phyloP scores from a whole-genome alignment of 2,329 filamentous ascomycete species.

The Fusarium sp. region DNA sequence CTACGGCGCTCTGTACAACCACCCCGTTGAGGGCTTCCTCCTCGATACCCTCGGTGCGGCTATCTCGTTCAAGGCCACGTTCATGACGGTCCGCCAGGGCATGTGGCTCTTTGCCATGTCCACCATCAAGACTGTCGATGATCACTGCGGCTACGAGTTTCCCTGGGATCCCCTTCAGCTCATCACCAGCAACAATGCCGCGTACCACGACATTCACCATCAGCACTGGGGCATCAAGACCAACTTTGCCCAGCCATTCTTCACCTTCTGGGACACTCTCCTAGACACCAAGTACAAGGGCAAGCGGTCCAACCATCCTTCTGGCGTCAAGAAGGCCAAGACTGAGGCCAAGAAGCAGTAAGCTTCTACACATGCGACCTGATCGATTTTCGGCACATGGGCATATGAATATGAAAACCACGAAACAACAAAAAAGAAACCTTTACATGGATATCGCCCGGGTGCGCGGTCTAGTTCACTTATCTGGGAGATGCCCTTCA shows the following conservation, averaged over 20 bases:
- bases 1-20: conserved; percentile 96
- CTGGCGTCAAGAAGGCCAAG: conserved; percentile 48
- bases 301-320: conserved; percentile 58
- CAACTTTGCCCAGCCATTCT: conserved; percentile 91
- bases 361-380: conserved; percentile 33
- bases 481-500: conserved; percentile 24
- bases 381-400: conserved; percentile 36
- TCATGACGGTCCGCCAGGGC: conserved; percentile 87
- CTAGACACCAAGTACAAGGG: conserved; percentile 87
- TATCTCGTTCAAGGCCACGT: conserved; percentile 82
- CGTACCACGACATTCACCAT: conserved; percentile 98
- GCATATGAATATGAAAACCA: conserved; percentile 31
- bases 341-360: conserved; percentile 30
- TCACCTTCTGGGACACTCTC: conserved; percentile 92
- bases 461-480: conserved; percentile 31
- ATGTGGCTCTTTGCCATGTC: conserved; percentile 91
- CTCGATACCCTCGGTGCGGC: conserved; percentile 91
- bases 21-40: conserved; percentile 92
- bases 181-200: conserved; percentile 93
- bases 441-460: conserved; percentile 24
- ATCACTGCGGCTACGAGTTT: conserved; percentile 96
- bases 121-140: conserved; percentile 96
- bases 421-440: conserved; percentile 23
- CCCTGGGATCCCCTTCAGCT: conserved; percentile 95
- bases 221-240: conserved; percentile 99